Evolutionary conservation across 2,329 filamentous ascomycete species (phyloP).

Genomic region (Fusarium bactridioides): DNA sequence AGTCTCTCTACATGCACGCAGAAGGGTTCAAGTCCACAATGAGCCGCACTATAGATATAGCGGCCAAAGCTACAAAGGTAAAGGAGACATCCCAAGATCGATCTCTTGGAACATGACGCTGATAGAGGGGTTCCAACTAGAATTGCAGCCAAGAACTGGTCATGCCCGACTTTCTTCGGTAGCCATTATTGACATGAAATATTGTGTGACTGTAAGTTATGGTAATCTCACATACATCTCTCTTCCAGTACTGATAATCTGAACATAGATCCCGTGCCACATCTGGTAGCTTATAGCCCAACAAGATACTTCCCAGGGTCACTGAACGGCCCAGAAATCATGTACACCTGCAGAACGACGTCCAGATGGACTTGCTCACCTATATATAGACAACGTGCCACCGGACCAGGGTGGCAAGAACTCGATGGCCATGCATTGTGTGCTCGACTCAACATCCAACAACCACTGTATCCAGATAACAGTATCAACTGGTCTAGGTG

Average conservation of each 20-base stretch:
- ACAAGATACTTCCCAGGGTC: background rate
- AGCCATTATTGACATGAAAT: too few relatives aligned
- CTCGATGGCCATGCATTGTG: background rate
- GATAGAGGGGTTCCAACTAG: background rate
- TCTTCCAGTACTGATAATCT: too few relatives aligned
- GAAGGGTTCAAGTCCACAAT: background rate
- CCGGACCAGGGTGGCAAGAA: background rate
- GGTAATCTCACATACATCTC: too few relatives aligned
- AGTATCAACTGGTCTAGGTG: too few relatives aligned
- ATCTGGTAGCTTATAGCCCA: too few relatives aligned
- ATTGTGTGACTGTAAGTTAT: too few relatives aligned
- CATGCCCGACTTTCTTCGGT: too few relatives aligned
- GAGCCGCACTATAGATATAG: too few relatives aligned
- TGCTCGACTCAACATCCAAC: background rate
- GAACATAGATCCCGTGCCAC: too few relatives aligned
- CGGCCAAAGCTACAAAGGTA: background rate
- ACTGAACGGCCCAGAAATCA: background rate
- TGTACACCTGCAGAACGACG: background rate
- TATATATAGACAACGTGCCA: background rate
- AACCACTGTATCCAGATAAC: background rate
- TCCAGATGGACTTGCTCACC: background rate
- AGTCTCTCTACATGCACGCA: background rate
- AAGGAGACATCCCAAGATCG: background rate
- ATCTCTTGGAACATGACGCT: background rate
- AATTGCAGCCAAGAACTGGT: background rate